These are phyloP conservation scores for Xerocomellus chrysenteron DNA, from an alignment of 768 basidiomycete genomes.

Conservation along the genomic window DNA sequence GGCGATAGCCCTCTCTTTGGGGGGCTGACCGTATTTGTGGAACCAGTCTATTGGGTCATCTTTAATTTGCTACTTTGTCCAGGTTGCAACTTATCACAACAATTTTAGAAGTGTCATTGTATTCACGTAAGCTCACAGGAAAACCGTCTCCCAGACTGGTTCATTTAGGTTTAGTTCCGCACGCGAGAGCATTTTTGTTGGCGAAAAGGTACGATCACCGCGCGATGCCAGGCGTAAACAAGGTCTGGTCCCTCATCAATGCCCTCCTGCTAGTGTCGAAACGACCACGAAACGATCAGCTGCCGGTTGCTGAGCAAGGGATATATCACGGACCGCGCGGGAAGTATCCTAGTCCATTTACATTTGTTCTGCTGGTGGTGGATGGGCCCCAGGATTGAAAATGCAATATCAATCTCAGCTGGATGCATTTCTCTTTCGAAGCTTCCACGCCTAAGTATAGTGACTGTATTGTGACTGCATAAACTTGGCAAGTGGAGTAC, in stretches of 20 bases:
- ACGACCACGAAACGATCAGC: not conserved
- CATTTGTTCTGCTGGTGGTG: not conserved
- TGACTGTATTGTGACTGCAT: not conserved
- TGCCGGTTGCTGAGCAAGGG: not conserved
- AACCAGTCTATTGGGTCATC: not conserved
- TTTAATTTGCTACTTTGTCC: not conserved
- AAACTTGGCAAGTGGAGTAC: slow-evolving; percentile 9
- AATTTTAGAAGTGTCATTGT: not conserved
- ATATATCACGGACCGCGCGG: not conserved
- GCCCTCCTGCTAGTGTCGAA: not conserved
- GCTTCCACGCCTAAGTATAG: not conserved
- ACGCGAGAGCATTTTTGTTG: not conserved
- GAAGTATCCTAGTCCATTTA: not conserved
- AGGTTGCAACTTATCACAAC: not conserved
- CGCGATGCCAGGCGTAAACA: slow-evolving; percentile 2
- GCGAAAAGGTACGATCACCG: slow-evolving; percentile 8
- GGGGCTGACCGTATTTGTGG: not conserved
- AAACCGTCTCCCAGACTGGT: too few species aligned
- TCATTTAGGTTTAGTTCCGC: not conserved
- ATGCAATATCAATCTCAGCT: not conserved
- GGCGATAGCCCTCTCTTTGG: not conserved
- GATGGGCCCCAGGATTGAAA: not conserved
- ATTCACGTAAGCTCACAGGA: slow-evolving; percentile 7
- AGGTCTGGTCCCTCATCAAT: not conserved
- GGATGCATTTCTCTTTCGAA: not conserved